Evolutionary conservation across 2,329 filamentous ascomycete genomes (phyloP), one percentile per base, ranked within the genome.

Genomic region (Fusarium metavorans): DNA sequence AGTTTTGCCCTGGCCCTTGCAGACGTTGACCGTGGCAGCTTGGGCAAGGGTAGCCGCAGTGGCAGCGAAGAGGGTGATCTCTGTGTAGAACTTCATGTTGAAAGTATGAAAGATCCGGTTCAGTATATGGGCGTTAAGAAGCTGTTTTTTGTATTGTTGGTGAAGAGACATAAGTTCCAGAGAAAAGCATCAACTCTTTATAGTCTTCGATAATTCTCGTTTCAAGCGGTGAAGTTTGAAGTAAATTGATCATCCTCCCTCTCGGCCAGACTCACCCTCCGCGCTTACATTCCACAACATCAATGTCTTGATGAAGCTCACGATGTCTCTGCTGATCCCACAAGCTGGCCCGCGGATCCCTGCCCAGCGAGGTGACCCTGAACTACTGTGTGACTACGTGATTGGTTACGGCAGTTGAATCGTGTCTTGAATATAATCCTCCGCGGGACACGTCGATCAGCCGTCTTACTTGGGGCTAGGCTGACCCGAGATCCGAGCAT

Each of bases 11-110:
- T 43, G 39, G 14, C 58, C 58, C 27, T 61, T 61, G 41, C 58
- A 61, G 27, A 61, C 58, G n/a, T 61, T 61, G 58, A 61, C 58
- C 14, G 39, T 61, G 25, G 58, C 58, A n/a, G 58, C 58, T 13
- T 61, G 39, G 6, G n/a, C 14, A 20, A 61, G 30, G 8, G 58
- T n/a, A 10, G 35, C 35, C 3, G 54, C 54, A 20, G 58, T 39
- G 1, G 56, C 56, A 14, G 54, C 32, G 54, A 57, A n/a, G 34
- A 57, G 14, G 20, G 54, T n/a, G 54, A 57, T 57, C 32, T 27
- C 32, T 6, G 54, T 11, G 14, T 10, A 16, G 20, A 57, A 57
- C 34, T 57, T 57, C 54, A 57, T 57, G 20, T 2, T 39, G 54
- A 27, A 37, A 6, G 34, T 18, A n/a, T 7, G 5, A 6, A 39